Percentiles rank a stretch among this genome's conserved stretches.
Conservation (phyloP, 2,329 filamentous ascomycete species). For the Colletotrichum musicola region DNA sequence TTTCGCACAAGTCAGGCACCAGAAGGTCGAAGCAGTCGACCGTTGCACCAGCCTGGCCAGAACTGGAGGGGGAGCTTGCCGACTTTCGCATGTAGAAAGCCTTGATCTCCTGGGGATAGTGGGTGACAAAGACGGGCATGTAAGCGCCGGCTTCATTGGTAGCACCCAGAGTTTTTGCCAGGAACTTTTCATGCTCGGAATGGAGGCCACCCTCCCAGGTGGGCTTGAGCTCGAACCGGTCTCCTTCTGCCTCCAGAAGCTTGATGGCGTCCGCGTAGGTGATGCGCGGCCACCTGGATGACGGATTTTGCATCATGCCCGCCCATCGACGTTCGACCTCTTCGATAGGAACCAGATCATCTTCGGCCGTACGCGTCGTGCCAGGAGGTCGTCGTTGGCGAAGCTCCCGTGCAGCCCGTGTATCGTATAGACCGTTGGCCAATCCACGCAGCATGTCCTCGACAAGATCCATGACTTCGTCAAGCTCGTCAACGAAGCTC, state of each 20-base stretch:
- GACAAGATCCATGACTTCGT: conserved; percentile 80
- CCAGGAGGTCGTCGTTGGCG: conserved; percentile 40
- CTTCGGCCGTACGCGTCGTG: conserved; percentile 42
- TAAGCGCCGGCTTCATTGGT: conserved; percentile 57
- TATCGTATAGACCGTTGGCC: conserved; percentile 53
- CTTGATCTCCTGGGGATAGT: conserved; percentile 91
- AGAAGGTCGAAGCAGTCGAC: conserved; percentile 93
- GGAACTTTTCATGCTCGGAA: conserved; percentile 91
- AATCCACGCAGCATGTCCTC: conserved; percentile 79
- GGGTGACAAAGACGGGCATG: conserved; percentile 87
- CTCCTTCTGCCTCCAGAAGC: conserved; percentile 70
- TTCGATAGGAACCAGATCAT: conserved; percentile 58
- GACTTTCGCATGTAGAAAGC: conserved; percentile 79
- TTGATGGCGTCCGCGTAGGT: conserved; percentile 85
- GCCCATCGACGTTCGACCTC: conserved; percentile 78
- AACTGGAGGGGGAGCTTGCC: conserved; percentile 17
- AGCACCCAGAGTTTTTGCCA: conserved; percentile 76
- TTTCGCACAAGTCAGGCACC: conserved; percentile 86
- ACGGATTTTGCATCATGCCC: conserved; percentile 65
- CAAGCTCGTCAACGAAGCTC: conserved; percentile 79
- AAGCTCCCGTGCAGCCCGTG: conserved; percentile 61
- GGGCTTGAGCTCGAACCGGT: conserved; percentile 76
- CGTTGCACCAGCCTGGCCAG: conserved; percentile 58
- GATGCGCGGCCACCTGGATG: conserved; percentile 78
- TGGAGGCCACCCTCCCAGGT: conserved; percentile 82